Conservation (phyloP, 495 filamentous ascomycete genomes). For the Niebla homalea region DNA sequence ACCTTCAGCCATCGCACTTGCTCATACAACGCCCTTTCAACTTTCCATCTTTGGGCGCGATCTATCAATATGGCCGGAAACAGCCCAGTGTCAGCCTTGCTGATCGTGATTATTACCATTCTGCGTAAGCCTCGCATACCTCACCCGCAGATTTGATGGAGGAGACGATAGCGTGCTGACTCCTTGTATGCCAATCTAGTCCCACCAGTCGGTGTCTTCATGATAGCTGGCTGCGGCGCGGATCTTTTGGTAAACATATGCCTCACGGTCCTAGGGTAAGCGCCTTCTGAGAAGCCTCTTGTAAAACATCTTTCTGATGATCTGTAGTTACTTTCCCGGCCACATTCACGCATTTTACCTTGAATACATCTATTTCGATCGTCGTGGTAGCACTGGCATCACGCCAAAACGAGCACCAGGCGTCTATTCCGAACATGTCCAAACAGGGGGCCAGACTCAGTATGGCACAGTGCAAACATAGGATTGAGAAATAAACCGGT, state of each 20-base stretch:
- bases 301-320: neutral
- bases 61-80: neutral
- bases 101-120: conserved; percentile 45
- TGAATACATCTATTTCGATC: conserved; percentile 75
- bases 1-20: no score
- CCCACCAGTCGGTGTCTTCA: conserved; percentile 49
- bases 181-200: conserved; percentile 25
- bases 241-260: conserved; percentile 53
- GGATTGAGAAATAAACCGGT: neutral
- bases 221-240: conserved; percentile 49
- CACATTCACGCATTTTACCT: conserved; percentile 88
- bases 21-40: no score
- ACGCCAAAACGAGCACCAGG: conserved; percentile 44
- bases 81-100: conserved; percentile 23
- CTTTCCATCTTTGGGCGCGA: neutral
- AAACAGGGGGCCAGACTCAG: conserved; percentile 45
- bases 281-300: neutral
- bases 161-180: neutral
- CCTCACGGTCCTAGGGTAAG: conserved; percentile 46
- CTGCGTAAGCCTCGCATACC: conserved; percentile 29
- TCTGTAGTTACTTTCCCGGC: conserved; percentile 54
- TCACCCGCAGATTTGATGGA: neutral
- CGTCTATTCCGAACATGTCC: conserved; percentile 70
- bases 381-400: conserved; percentile 32
- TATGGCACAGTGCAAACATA: conserved; percentile 20